Evolutionary conservation across 345 rosid genomes (phyloP).

Genomic region (Alliaria petiolata): DNA sequence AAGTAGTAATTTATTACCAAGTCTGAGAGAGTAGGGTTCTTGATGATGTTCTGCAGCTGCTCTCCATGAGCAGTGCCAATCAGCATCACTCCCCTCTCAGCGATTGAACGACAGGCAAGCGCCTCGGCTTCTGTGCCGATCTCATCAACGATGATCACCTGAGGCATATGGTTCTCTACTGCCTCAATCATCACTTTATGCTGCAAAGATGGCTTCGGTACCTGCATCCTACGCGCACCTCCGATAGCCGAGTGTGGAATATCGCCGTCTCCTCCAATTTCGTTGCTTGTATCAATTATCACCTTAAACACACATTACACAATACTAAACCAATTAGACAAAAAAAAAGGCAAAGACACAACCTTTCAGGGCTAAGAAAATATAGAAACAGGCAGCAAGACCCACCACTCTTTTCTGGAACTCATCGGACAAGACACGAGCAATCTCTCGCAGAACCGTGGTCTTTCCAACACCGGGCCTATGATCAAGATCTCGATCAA

Average conservation of each 20-base stretch:
- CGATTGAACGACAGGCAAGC: slow-evolving; percentile 60
- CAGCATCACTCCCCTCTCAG: slow-evolving; percentile 66
- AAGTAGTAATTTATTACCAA: slow-evolving; percentile 33
- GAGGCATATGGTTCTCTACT: slow-evolving; percentile 80
- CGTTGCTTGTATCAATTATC: slow-evolving; percentile 71
- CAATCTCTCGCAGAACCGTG: slow-evolving; percentile 61
- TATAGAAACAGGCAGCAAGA: background rate
- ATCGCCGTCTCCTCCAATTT: slow-evolving; percentile 77
- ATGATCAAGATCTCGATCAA: background rate
- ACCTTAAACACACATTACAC: slow-evolving; percentile 32
- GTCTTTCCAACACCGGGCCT: slow-evolving; percentile 84
- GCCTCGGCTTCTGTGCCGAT: slow-evolving; percentile 71
- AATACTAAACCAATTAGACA: background rate
- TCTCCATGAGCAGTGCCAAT: slow-evolving; percentile 73
- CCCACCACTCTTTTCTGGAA: slow-evolving; percentile 61
- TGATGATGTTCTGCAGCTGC: slow-evolving; percentile 52
- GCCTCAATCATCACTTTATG: slow-evolving; percentile 74
- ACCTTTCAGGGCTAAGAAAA: background rate
- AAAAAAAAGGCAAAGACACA: background rate
- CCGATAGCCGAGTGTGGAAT: slow-evolving; percentile 76
- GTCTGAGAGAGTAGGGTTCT: slow-evolving; percentile 55
- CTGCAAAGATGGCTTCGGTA: slow-evolving; percentile 57
- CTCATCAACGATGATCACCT: slow-evolving; percentile 66
- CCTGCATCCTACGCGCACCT: slow-evolving; percentile 76
- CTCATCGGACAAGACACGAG: slow-evolving; percentile 61